Conservation (phyloP, 306 rosid genomes). For the Gastrolobium villosum region DNA sequence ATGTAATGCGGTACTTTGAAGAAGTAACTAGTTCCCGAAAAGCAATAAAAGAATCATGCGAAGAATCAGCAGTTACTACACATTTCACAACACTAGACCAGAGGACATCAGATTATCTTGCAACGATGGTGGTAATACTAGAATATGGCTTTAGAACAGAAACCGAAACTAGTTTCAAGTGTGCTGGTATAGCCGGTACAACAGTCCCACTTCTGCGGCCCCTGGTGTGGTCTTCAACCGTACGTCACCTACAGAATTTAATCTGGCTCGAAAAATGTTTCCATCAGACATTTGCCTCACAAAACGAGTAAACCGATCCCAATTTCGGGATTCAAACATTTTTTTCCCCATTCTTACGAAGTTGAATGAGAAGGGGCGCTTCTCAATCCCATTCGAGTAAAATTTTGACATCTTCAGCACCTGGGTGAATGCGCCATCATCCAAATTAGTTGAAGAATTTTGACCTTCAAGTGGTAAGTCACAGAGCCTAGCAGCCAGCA, state of each 20-base stretch:
- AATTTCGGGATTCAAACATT: conserved; percentile 75
- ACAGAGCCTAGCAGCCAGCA: conserved; percentile 79
- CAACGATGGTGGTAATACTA: conserved; percentile 35
- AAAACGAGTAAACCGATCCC: conserved; percentile 85
- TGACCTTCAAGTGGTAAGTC: conserved; percentile 88
- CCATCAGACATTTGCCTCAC: conserved; percentile 81
- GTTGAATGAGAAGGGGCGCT: conserved; percentile 84
- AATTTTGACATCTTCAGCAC: conserved; percentile 79
- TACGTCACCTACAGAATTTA: conserved; percentile 60
- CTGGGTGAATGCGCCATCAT: conserved; percentile 66
- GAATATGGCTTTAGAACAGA: conserved; percentile 40
- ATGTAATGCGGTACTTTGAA: conserved; percentile 51
- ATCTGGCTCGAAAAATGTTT: conserved; percentile 78
- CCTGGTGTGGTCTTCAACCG: conserved; percentile 57
- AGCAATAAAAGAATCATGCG: conserved; percentile 52
- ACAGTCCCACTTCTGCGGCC: conserved; percentile 61
- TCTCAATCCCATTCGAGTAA: conserved; percentile 75
- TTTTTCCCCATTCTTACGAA: conserved; percentile 82
- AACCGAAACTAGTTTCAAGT: conserved; percentile 48
- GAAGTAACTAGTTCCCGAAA: conserved; percentile 47
- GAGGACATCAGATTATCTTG: conserved; percentile 46
- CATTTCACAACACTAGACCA: conserved; percentile 57
- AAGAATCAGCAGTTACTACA: conserved; percentile 60
- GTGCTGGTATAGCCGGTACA: conserved; percentile 63
- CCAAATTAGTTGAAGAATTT: conserved; percentile 64